Evolutionary conservation across 2,329 filamentous ascomycete genomes (phyloP), one percentile per base, ranked within the genome.

Genomic region (Cladosporium sp.): DNA sequence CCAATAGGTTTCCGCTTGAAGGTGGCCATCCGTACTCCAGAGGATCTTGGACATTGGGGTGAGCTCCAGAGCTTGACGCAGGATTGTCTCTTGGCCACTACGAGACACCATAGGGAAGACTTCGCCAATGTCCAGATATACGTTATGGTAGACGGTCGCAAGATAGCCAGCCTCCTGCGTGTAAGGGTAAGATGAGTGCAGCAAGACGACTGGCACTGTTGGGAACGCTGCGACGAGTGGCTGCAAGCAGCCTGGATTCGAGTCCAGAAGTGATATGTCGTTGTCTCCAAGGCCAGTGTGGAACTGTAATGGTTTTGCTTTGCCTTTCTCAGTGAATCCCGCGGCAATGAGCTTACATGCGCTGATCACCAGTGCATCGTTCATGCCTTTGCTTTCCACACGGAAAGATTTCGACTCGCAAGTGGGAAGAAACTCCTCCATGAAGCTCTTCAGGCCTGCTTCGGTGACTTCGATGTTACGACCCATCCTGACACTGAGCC

Each of bases 241-340:
- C 72, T 96, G 91, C 28, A 96, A 79, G 70, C 91, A 88, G 0
- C 91, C 86, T 0, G 92, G 91, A 50, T 92, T 94, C 0, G 91
- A 85, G 60, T 84, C 85, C 2, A 86, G 80, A 29, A 96, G 80
- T 5, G 82, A 85, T 60, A 95, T 89, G 71, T 95, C 91, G 69
- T 89, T 91, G 73, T 95, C 92, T 0, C 92, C 91, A 0, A 95
- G 82, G 0, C 91, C 91, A 0, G 91, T 95, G 72, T 96, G 92
- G 69, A 96, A 90, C 72, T 96, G 92, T 14, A 96, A 80, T 0
- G 91, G 91, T 74, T 94, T 95, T 65, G 85, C 85, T 3, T 71
- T 71, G 33, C 78, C 77, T 3, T 74, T 75, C 21, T 75, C 76
- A 35, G 80, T 77, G 44, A 82, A 78, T 10, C 80, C 77, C 61